These are phyloP conservation scores for Lunasporangiospora selenospora DNA, from an alignment of 192 early-diverging fungal genomes.

Conservation along the genomic window DNA sequence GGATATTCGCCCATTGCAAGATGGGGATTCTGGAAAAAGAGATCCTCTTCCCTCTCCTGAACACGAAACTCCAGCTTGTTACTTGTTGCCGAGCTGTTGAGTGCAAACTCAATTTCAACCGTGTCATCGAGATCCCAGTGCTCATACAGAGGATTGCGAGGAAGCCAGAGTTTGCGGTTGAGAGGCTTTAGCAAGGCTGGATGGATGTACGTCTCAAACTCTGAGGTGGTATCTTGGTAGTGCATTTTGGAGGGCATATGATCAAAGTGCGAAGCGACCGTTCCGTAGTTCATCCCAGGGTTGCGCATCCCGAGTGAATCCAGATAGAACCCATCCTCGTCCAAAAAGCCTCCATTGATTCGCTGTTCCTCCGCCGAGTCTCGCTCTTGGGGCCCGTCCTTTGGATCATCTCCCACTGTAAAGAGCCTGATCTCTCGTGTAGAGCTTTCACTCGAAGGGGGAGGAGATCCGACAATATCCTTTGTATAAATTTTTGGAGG, in stretches of 20 bases:
- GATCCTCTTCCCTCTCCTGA: slow-evolving; percentile 1
- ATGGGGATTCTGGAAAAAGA: slow-evolving; percentile 5
- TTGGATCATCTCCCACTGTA: slow-evolving; percentile 27
- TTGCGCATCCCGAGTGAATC: background rate
- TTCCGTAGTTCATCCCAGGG: background rate
- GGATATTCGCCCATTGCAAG: background rate
- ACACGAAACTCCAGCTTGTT: slow-evolving; percentile 14
- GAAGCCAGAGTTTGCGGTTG: slow-evolving; percentile 50
- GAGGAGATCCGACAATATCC: slow-evolving; percentile 3
- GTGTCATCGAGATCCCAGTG: slow-evolving; percentile 48
- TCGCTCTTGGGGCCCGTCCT: slow-evolving; percentile 4
- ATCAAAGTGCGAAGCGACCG: slow-evolving; percentile 19
- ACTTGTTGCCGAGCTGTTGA: slow-evolving; percentile 18
- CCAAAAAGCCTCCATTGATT: slow-evolving; percentile 11
- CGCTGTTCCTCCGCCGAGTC: background rate
- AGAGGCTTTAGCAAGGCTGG: slow-evolving; percentile 49
- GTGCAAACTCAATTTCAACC: slow-evolving; percentile 42
- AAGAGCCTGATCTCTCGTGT: slow-evolving; percentile 33
- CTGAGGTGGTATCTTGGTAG: slow-evolving; percentile 46
- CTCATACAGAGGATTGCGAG: slow-evolving; percentile 45
- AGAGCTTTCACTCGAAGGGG: background rate
- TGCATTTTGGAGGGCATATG: slow-evolving; percentile 14
- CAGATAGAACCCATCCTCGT: slow-evolving; percentile 20
- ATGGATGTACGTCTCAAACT: slow-evolving; percentile 53
- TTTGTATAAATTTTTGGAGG: slow-evolving; percentile 16